Percentiles rank a stretch among this genome's conserved stretches.
phyloP scores from a whole-genome alignment of 331 rosid species.

The Pyracantha coccinea region DNA sequence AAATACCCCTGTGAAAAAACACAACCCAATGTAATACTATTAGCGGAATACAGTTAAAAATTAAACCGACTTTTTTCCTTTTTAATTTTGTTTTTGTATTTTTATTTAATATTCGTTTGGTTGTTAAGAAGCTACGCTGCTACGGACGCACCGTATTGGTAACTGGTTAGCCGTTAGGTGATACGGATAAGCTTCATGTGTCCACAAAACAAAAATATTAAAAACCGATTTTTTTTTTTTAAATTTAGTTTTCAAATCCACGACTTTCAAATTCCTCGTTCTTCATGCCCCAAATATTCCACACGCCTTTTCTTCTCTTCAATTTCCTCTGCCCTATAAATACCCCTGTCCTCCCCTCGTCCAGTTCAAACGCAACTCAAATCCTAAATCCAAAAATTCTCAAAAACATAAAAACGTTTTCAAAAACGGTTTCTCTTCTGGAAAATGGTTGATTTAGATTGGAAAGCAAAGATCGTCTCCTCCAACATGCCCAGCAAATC shows the following conservation, averaged over 20 bases:
- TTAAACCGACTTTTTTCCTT: too few species aligned
- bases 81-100: too few species aligned
- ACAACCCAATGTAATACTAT: too few species aligned
- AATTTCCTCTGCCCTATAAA: constrained; percentile 37
- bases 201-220: neutral
- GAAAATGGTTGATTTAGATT: constrained; percentile 71
- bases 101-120: too few species aligned
- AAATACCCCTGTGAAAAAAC: too few species aligned
- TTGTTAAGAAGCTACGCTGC: too few species aligned
- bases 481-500: constrained; percentile 48
- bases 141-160: too few species aligned
- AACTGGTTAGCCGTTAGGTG: neutral
- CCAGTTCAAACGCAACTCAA: neutral
- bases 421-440: neutral
- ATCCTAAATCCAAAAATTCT: neutral
- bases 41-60: too few species aligned
- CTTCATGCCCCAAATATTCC: constrained; percentile 26
- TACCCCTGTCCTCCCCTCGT: constrained; percentile 4
- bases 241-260: constrained; percentile 1
- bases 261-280: constrained; percentile 29
- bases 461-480: constrained; percentile 55
- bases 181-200: constrained; percentile 47
- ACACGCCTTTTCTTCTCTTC: constrained; percentile 51
- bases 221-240: neutral
- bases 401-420: neutral